A percentile compares a stretch with the other conserved stretches of the same genome.
Conservation (phyloP, 228 moss, liverwort and hornwort species). For the Sphagnum magellanicum region DNA sequence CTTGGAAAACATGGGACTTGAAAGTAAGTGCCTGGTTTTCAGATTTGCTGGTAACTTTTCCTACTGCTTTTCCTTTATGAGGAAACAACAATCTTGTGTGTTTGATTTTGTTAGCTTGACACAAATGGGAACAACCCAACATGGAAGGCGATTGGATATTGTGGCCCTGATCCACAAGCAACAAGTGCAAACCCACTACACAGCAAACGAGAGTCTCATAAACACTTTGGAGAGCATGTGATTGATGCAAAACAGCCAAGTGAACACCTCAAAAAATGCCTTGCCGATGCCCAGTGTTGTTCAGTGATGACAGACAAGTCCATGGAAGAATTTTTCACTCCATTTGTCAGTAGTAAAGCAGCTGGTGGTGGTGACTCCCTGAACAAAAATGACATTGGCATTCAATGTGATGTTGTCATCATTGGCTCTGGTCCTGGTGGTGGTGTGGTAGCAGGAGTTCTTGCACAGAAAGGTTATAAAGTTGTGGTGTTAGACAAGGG, state of each 20-base stretch:
- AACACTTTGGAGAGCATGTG: slow-evolving; percentile 28
- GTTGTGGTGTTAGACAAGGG: slow-evolving; percentile 82
- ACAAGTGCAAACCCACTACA: background rate
- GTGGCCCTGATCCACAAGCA: slow-evolving; percentile 42
- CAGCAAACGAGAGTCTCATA: slow-evolving; percentile 6
- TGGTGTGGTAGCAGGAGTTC: slow-evolving; percentile 66
- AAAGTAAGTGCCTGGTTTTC: too few relatives aligned
- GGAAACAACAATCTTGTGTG: background rate
- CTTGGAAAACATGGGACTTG: too few relatives aligned
- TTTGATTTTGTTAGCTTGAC: slow-evolving; percentile 33
- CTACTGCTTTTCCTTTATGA: background rate
- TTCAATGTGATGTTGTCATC: slow-evolving; percentile 72
- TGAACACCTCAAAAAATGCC: slow-evolving; percentile 20
- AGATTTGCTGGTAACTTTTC: too few relatives aligned
- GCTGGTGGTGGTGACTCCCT: background rate
- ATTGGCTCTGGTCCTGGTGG: slow-evolving; percentile 89
- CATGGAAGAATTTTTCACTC: background rate
- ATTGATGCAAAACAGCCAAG: slow-evolving; percentile 23
- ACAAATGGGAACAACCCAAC: slow-evolving; percentile 41
- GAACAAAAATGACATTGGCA: slow-evolving; percentile 20
- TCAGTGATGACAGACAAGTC: slow-evolving; percentile 6
- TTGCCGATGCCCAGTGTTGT: slow-evolving; percentile 34
- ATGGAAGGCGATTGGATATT: slow-evolving; percentile 75
- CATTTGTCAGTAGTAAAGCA: background rate
- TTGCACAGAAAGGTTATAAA: slow-evolving; percentile 66